These are phyloP conservation scores for Oleoguttula mirabilis DNA, from an alignment of 495 filamentous ascomycete genomes.

Conservation along the genomic window DNA sequence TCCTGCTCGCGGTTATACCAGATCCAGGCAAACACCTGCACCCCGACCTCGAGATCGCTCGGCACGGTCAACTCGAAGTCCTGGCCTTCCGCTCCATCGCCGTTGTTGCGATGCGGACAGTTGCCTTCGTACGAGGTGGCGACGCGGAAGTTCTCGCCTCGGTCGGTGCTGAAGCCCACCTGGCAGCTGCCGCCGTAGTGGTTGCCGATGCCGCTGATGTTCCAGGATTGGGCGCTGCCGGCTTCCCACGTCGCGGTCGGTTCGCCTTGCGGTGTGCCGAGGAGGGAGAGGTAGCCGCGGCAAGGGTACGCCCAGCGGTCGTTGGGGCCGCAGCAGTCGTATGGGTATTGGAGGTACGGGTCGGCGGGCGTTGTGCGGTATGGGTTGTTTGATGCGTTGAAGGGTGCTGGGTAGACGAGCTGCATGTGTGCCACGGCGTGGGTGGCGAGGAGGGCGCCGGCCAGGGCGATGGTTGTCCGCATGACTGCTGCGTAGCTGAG, in stretches of 20 bases:
- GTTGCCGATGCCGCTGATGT: slow-evolving; percentile 18
- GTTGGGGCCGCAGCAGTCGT: slow-evolving; percentile 26
- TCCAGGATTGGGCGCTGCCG: slow-evolving; percentile 17
- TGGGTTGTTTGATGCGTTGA: slow-evolving; percentile 28
- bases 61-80: slow-evolving; percentile 30
- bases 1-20: slow-evolving; percentile 33
- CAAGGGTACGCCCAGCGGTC: slow-evolving; percentile 19
- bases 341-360: slow-evolving; percentile 21
- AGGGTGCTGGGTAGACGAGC: slow-evolving; percentile 25
- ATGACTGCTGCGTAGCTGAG: too few relatives aligned
- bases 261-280: slow-evolving; percentile 25
- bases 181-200: slow-evolving; percentile 32
- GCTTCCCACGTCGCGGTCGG: slow-evolving; percentile 27
- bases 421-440: slow-evolving; percentile 24
- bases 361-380: slow-evolving; percentile 21
- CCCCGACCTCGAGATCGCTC: slow-evolving; percentile 24
- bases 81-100: slow-evolving; percentile 21
- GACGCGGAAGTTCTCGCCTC: slow-evolving; percentile 28
- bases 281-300: slow-evolving; percentile 27
- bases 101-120: slow-evolving; percentile 26
- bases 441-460: not conserved
- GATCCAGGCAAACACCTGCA: slow-evolving; percentile 29
- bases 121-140: slow-evolving; percentile 28
- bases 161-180: slow-evolving; percentile 27
- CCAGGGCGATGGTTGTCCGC: not conserved